phyloP scores from a whole-genome alignment of 2,329 filamentous ascomycete species.

The Orbilia quercus region DNA sequence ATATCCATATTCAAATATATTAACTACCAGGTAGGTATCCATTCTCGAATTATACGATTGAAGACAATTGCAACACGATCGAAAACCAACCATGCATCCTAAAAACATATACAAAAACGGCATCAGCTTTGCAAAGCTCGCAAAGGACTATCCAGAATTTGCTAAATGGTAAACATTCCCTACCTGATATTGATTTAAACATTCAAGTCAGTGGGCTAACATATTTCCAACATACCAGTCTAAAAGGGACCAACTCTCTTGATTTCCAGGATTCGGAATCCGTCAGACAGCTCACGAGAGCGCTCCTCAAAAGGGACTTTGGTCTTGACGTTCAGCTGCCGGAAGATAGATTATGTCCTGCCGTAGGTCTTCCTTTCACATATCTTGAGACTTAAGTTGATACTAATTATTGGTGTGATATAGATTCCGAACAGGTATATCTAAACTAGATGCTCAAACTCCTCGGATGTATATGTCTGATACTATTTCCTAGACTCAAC shows the following conservation, averaged over 20 bases:
- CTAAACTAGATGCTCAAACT: background rate
- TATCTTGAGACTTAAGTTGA: background rate
- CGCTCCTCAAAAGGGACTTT: slow-evolving; percentile 81
- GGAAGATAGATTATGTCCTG: slow-evolving; percentile 83
- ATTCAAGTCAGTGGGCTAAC: background rate
- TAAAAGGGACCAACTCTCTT: slow-evolving; percentile 71
- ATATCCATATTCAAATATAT: no score
- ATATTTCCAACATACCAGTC: slow-evolving; percentile 61
- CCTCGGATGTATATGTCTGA: slow-evolving; percentile 6
- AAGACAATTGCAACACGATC: no score
- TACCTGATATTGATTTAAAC: slow-evolving; percentile 32
- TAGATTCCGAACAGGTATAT: slow-evolving; percentile 58
- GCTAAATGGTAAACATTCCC: slow-evolving; percentile 64
- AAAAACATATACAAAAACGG: slow-evolving; percentile 69
- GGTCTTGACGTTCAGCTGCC: slow-evolving; percentile 77
- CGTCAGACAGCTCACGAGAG: slow-evolving; percentile 79
- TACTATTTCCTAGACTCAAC: slow-evolving; percentile 72
- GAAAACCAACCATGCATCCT: slow-evolving; percentile 58
- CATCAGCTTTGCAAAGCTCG: slow-evolving; percentile 73
- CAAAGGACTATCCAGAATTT: slow-evolving; percentile 71
- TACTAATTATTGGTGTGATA: background rate
- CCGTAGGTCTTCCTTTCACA: slow-evolving; percentile 67
- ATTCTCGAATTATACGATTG: no score
- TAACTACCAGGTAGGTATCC: no score
- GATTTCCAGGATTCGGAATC: slow-evolving; percentile 83